phyloP scores from a whole-genome alignment of 2,329 filamentous ascomycete species.

The Didymella keratinophila region DNA sequence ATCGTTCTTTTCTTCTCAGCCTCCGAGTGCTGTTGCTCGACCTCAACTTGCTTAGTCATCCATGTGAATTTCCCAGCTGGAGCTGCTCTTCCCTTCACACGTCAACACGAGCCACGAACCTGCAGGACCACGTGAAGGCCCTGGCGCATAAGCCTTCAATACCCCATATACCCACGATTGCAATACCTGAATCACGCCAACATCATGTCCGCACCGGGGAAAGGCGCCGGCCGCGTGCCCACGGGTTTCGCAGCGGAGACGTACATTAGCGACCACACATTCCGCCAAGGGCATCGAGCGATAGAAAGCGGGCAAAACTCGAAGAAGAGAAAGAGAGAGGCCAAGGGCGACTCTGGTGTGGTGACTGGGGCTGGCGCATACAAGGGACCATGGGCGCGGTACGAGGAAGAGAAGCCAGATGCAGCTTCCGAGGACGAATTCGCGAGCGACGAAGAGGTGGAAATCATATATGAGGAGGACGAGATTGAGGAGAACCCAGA shows the following conservation, averaged over 20 bases:
- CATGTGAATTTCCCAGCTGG: slow-evolving; percentile 21
- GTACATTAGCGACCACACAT: slow-evolving; percentile 87
- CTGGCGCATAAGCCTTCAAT: neutral
- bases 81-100: neutral
- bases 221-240: slow-evolving; percentile 54
- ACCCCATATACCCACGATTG: neutral
- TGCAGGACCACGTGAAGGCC: neutral
- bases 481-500: slow-evolving; percentile 67
- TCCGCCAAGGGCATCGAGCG: slow-evolving; percentile 85
- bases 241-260: slow-evolving; percentile 91
- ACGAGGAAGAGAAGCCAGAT: slow-evolving; percentile 75
- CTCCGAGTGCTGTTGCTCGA: neutral
- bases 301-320: slow-evolving; percentile 67
- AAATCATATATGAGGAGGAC: slow-evolving; percentile 79
- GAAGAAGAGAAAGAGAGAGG: slow-evolving; percentile 83
- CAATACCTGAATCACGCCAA: neutral
- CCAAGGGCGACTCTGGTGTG: slow-evolving; percentile 82
- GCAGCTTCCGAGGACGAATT: slow-evolving; percentile 67
- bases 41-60: slow-evolving; percentile 27
- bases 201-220: slow-evolving; percentile 33
- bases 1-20: neutral
- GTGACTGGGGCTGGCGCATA: slow-evolving; percentile 89
- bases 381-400: slow-evolving; percentile 92
- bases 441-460: slow-evolving; percentile 73
- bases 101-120: neutral